A percentile compares a stretch with the other conserved stretches of the same genome.
phyloP scores from a whole-genome alignment of 805 yeast species.

The Candida vaughaniae region DNA sequence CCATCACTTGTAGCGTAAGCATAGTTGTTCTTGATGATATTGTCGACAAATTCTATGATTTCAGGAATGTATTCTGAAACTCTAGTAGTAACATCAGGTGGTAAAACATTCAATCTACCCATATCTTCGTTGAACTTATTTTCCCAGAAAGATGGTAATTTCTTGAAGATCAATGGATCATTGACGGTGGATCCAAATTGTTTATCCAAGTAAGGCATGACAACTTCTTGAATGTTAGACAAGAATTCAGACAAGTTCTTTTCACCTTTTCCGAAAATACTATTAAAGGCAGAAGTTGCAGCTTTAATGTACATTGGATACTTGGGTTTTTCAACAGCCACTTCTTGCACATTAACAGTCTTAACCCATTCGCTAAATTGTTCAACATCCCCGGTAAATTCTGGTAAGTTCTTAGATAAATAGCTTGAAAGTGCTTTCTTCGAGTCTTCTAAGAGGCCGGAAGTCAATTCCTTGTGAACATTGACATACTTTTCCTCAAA shows the following conservation, averaged over 20 bases:
- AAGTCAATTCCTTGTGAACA: conserved; percentile 25
- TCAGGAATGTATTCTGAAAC: conserved; percentile 96
- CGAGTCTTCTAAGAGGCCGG: conserved; percentile 38
- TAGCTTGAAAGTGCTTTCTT: conserved; percentile 48
- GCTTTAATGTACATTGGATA: conserved; percentile 81
- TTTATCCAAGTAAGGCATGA: conserved; percentile 70
- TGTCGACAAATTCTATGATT: conserved; percentile 73
- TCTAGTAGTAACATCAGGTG: conserved; percentile 84
- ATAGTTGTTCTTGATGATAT: conserved; percentile 74
- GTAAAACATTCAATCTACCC: conserved; percentile 77
- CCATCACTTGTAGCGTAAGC: conserved; percentile 86
- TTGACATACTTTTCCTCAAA: conserved; percentile 57
- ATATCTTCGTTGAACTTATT: conserved; percentile 79
- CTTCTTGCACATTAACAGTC: conserved; percentile 47
- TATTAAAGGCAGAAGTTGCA: conserved; percentile 48
- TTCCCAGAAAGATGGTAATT: conserved; percentile 90
- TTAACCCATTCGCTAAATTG: conserved; percentile 52
- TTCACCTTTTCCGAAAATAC: conserved; percentile 32
- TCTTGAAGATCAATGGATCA: conserved; percentile 80
- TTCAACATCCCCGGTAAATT: conserved; percentile 24
- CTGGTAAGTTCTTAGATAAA: conserved; percentile 55
- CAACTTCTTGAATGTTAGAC: conserved; percentile 63
- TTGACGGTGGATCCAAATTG: conserved; percentile 73
- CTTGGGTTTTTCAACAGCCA: conserved; percentile 68
- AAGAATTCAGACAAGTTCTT: conserved; percentile 39